These are phyloP conservation scores for Phylloporus scabripes DNA, from an alignment of 768 basidiomycete genomes.

Conservation along the genomic window DNA sequence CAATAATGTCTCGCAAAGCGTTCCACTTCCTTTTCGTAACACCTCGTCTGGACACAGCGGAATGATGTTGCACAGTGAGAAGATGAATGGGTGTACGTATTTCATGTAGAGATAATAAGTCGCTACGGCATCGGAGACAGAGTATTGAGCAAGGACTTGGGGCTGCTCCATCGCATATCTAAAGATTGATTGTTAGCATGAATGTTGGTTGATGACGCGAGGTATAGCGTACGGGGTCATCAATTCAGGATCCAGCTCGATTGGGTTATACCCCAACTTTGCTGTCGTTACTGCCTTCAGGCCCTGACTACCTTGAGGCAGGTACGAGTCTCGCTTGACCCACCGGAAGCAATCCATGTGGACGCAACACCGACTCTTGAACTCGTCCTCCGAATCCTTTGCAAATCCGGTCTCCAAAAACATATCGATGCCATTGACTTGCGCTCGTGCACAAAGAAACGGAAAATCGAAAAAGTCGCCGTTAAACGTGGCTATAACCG, in stretches of 20 bases:
- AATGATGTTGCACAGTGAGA: constrained; percentile 98
- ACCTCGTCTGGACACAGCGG: constrained; percentile 96
- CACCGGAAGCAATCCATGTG: constrained; percentile 99
- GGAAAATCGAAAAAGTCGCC: constrained; percentile 99
- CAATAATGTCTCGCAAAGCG: constrained; percentile 92
- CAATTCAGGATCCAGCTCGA: constrained; percentile 94
- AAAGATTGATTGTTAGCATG: not conserved
- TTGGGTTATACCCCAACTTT: constrained; percentile 94
- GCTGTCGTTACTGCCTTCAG: constrained; percentile 95
- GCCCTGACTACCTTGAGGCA: constrained; percentile 98
- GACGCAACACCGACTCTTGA: constrained; percentile 84
- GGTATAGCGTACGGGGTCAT: constrained; percentile 86
- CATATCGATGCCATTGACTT: constrained; percentile 92
- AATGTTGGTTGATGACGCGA: not conserved
- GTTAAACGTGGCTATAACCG: constrained; percentile 97
- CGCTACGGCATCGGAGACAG: constrained; percentile 99
- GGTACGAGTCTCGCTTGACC: constrained; percentile 98
- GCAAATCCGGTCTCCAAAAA: constrained; percentile 90
- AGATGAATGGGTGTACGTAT: constrained; percentile 99
- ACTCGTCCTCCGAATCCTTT: constrained; percentile 90
- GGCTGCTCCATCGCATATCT: constrained; percentile 97
- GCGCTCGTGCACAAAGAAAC: constrained; percentile 82
- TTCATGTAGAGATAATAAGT: constrained; percentile 99
- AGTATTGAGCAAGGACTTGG: constrained; percentile 91
- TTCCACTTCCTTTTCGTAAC: constrained; percentile 91